Evolutionary conservation across 495 filamentous ascomycete species (phyloP), one percentile per base, ranked within the genome.

Genomic region (Parathielavia hyrcaniae): DNA sequence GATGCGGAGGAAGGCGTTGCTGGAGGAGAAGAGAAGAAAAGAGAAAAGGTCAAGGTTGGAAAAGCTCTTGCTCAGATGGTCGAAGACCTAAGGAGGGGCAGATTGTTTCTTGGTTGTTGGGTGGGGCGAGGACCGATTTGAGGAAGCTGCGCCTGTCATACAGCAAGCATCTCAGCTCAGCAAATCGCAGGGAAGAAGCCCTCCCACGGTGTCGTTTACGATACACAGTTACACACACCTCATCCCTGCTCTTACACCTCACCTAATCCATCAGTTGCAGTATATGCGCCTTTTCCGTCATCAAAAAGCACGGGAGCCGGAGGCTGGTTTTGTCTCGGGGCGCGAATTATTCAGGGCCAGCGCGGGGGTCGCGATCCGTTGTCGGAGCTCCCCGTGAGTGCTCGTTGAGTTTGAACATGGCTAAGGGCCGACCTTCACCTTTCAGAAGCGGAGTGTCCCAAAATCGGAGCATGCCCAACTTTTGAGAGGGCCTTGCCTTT

Each of bases 61-160:
- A 47, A 64, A 69, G 58, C 62, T 69, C 62, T 34, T 19, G 44
- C 38, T 23, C 53, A 48, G 53, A 20, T 36, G 50, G 20, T 23
- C 17, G 46, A 46, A 50, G 22, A n/a, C n/a, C n/a, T n/a, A 47
- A 60, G 66, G 67, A 68, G 66, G 67, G 67, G 67, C 64, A 69
- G 54, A 54, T 46, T 55, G 49, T 53, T 59, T 38, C 48, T 58
- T 58, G 66, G 68, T 68, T 64, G 68, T 68, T 64, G 68, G 66
- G 68, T 70, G 68, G 32, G 57, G 17, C 55, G 49, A 35, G n/a
- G 41, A 51, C 26, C 19, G 26, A 30, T 30, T 49, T 35, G 48
- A 22, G 32, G 45, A 62, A 49, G 61, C 23, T 16, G 30, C 30
- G 20, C 19, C n/a, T 10, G 45, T 44, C 59, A 51, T 56, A 54